Base-by-base conservation (phyloP, 352 stramenopile species). In the Globisporangium mamillatum region DNA sequence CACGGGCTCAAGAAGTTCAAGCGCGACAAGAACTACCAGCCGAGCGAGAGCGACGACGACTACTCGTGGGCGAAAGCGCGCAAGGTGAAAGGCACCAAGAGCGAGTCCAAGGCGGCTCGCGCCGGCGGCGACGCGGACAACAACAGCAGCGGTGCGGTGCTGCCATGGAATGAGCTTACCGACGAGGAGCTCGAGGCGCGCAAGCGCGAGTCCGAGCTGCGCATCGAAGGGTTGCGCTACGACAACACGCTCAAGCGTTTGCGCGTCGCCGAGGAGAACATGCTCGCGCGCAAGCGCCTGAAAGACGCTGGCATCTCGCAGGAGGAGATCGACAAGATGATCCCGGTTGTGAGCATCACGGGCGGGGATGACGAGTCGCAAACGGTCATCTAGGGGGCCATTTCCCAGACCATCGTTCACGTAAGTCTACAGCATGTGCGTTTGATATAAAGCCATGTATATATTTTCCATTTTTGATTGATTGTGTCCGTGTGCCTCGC, bases 251-350 rank as follows among this genome's bases (percentile, higher is more conserved):
- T 72, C 29, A 74, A 72, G 68, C 64, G 61, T 8, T 36, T 72
- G 44, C 44, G 58, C 20, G 58, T 71, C 7, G 59, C 50, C 1
- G 58, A 72, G 10, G 64, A 74, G 68, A 74, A 72, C 38, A 67
- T 77, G 41, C 61, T 87, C n/a, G 73, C 79, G 44, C 73, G 79
- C 54, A 84, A 84, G 61, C 79, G 75, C 50, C 58, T 87, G 66
- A 69, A 75, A 29, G 77, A 87, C 63, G 79, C 77, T 3, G 68
- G 68, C 52, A 67, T 74, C 36, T 12, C 63, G 3, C 64, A 74
- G 41, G 58, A 62, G 2, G 64, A 74, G 57, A 68, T 74, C 52
- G 68, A 74, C 50, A 63, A 54, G 46, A 68, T 74, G 58, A 54
- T 74, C 20, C 68, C 68, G 36, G 24, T 64, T 0, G 56, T 64